Conservation (phyloP, 2,329 filamentous ascomycete species). For the Cercospora nicotianae region DNA sequence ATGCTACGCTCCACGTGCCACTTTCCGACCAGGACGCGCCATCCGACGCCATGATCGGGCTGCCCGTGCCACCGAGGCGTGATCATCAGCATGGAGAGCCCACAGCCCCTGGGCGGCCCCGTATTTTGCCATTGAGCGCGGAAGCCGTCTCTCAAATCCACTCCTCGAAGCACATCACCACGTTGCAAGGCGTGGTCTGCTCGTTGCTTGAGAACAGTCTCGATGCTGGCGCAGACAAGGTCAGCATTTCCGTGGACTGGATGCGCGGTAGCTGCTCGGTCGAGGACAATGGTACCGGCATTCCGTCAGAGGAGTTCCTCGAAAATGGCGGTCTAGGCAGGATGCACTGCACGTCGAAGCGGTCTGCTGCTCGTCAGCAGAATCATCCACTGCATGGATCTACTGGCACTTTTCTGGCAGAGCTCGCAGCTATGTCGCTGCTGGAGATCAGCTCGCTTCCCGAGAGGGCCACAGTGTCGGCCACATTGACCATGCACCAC, state of each 20-base stretch:
- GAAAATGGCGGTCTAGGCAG: slow-evolving; percentile 69
- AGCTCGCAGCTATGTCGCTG: slow-evolving; percentile 72
- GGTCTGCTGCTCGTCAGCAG: slow-evolving; percentile 40
- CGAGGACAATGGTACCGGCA: slow-evolving; percentile 82
- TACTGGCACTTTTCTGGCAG: slow-evolving; percentile 74
- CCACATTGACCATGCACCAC: slow-evolving; percentile 69
- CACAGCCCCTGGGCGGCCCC: not conserved
- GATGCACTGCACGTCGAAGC: slow-evolving; percentile 71
- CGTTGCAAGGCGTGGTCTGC: slow-evolving; percentile 67
- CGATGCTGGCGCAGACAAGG: slow-evolving; percentile 70
- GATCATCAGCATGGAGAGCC: slow-evolving; percentile 5
- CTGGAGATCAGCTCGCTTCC: slow-evolving; percentile 73
- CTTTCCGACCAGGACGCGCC: slow-evolving; percentile 20
- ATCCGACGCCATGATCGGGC: slow-evolving; percentile 12
- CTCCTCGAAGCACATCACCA: slow-evolving; percentile 77
- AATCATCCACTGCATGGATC: slow-evolving; percentile 58
- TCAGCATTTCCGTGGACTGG: slow-evolving; percentile 74
- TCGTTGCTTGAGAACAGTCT: slow-evolving; percentile 81
- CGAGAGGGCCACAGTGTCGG: slow-evolving; percentile 58
- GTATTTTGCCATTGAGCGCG: slow-evolving; percentile 32
- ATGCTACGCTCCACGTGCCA: slow-evolving; percentile 15
- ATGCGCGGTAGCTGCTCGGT: slow-evolving; percentile 72
- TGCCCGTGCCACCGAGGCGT: not conserved
- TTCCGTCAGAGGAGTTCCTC: slow-evolving; percentile 70
- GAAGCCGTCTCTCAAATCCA: slow-evolving; percentile 64